Base-by-base conservation (phyloP, 2,329 filamentous ascomycete genomes). In the Hyphodiscus sp. region DNA sequence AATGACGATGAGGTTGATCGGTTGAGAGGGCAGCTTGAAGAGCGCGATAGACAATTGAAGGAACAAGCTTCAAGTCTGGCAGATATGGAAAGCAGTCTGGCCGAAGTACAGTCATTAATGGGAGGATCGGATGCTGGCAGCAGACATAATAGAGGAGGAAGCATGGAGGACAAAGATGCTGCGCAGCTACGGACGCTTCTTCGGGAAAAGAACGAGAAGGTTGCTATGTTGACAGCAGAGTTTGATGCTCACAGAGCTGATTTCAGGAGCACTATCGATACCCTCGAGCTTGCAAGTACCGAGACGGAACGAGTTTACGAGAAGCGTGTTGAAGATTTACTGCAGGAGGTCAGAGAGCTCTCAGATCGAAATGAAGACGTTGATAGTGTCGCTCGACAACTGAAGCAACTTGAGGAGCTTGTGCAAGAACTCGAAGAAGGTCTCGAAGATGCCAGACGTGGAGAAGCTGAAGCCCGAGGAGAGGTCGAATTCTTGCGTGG, bases 281-380 rank as follows among this genome's bases (percentile, higher is more conserved):
- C 92, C 0, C 77, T 99, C 49, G 94, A 99, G 70, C 82, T 97
- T 74, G 95, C 94, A 2, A 95, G 91, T 67, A 88, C 91, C 0
- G 94, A 99, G 73, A 99, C 94, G 0, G 88, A 96, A 71, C 81
- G 92, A 23, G 92, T 99, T 15, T 99, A 99, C 68, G 94, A 99
- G 69, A 87, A 90, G 70, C 88, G 89, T 71, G 89, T 97, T 57
- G 87, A 91, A 64, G 89, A 91, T 64, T 73, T 99, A 42, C 81
- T 94, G 71, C 81, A 85, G 55, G 91, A 97, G 64, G 78, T 96
- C 26, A 82, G 86, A 50, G 91, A 96, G 54, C 74, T 94, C 2
- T 87, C 92, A 61, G 87, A 91, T 44, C 81, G 88, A 45, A 87
- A 86, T 42, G 85, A 95, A 55, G 94, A 99, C 67, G 91, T 99